These are phyloP conservation scores for Monilinia laxa DNA, from an alignment of 2,329 filamentous ascomycete genomes.

Conservation along the genomic window DNA sequence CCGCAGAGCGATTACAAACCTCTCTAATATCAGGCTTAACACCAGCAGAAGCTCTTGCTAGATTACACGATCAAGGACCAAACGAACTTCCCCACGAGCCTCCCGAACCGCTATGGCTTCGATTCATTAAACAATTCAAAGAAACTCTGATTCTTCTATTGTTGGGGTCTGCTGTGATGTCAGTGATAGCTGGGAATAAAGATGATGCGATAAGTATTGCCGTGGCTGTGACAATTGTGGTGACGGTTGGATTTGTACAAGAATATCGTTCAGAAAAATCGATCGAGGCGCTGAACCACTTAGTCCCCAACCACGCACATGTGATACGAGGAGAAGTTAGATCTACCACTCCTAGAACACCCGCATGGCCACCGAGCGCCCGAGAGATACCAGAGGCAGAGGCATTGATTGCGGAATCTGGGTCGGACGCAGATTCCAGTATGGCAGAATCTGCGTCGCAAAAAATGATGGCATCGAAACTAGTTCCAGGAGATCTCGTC, in stretches of 20 bases:
- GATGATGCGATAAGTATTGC: slow-evolving; percentile 96
- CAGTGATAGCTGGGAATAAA: slow-evolving; percentile 85
- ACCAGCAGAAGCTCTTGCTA: slow-evolving; percentile 74
- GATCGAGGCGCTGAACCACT: slow-evolving; percentile 86
- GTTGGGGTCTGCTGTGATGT: slow-evolving; percentile 82
- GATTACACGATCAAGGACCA: slow-evolving; percentile 77
- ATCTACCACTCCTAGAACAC: slow-evolving; percentile 31
- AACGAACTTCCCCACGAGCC: slow-evolving; percentile 95
- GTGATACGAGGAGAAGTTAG: slow-evolving; percentile 63
- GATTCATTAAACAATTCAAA: slow-evolving; percentile 95
- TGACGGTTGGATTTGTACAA: slow-evolving; percentile 93
- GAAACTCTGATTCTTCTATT: slow-evolving; percentile 93
- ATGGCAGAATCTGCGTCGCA: slow-evolving; percentile 67
- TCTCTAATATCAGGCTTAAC: slow-evolving; percentile 82
- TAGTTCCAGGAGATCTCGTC: slow-evolving; percentile 91
- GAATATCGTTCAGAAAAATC: slow-evolving; percentile 98
- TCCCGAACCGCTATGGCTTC: slow-evolving; percentile 90
- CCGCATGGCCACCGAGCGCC: slow-evolving; percentile 51
- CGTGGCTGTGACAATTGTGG: slow-evolving; percentile 93
- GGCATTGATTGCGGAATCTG: slow-evolving; percentile 30
- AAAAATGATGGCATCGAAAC: slow-evolving; percentile 80
- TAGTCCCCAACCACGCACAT: slow-evolving; percentile 94
- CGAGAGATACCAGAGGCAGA: slow-evolving; percentile 32
- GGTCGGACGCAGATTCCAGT: slow-evolving; percentile 49
- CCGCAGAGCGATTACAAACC: slow-evolving; percentile 73